phyloP scores from a whole-genome alignment of 257 asterid species.

The Solanum dulcamara region DNA sequence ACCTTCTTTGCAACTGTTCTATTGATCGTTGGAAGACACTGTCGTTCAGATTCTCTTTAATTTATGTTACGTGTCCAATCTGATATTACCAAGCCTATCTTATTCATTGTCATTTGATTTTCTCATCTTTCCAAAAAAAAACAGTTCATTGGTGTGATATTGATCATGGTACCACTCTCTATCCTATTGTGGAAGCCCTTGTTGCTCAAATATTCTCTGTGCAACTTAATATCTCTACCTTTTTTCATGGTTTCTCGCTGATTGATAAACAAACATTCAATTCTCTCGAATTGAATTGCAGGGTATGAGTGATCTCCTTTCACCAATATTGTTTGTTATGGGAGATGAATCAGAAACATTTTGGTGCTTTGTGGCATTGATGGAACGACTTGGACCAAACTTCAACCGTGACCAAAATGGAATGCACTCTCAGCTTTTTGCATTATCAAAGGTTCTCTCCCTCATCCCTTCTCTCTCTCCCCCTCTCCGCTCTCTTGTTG shows the following conservation, averaged over 20 bases:
- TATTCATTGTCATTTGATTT: not conserved
- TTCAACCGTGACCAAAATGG: constrained; percentile 98
- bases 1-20: not conserved
- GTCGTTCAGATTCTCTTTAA: not conserved
- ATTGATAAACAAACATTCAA: not conserved
- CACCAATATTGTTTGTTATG: constrained; percentile 89
- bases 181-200: not conserved
- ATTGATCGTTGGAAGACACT: not conserved
- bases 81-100: not conserved
- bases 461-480: constrained; percentile 1
- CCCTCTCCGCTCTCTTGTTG: not conserved
- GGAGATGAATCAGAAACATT: constrained; percentile 86
- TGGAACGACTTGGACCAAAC: constrained; percentile 99
- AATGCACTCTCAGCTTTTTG: constrained; percentile 97
- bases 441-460: constrained; percentile 70
- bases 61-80: not conserved
- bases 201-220: not conserved
- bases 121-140: not conserved
- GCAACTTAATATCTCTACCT: not conserved
- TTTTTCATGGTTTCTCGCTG: not conserved
- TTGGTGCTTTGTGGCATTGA: constrained; percentile 89
- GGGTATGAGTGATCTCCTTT: constrained; percentile 99
- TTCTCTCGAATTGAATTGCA: constrained; percentile 17
- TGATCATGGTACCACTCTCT: not conserved
- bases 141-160: not conserved